Evolutionary conservation across 805 yeast species (phyloP).

Genomic region (Candida taoyuanica): DNA sequence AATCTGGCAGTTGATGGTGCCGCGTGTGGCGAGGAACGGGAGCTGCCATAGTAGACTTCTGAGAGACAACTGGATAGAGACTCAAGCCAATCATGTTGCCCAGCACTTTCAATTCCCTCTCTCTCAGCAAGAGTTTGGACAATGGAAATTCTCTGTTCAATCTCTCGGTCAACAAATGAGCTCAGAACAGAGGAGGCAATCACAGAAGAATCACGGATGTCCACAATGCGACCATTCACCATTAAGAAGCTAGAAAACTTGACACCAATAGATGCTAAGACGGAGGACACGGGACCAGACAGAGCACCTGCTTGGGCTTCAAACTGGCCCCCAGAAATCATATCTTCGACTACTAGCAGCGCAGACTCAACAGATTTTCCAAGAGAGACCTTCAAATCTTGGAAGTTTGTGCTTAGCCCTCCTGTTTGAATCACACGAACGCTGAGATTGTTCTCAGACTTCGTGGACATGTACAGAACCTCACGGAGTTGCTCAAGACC

Average conservation of each 20-base stretch:
- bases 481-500: constrained; percentile 42
- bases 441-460: constrained; percentile 30
- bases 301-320: constrained; percentile 6
- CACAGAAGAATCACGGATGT: constrained; percentile 26
- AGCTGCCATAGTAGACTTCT: constrained; percentile 36
- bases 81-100: constrained; percentile 42
- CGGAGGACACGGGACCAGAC: constrained; percentile 7
- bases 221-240: constrained; percentile 51
- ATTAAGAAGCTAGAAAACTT: constrained; percentile 38
- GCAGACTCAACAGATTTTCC: constrained; percentile 16
- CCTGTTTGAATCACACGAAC: constrained; percentile 34
- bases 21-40: constrained; percentile 26
- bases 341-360: constrained; percentile 10
- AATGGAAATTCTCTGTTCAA: constrained; percentile 38
- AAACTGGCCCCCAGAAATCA: constrained; percentile 13
- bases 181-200: constrained; percentile 30
- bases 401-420: constrained; percentile 17
- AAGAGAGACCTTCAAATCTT: constrained; percentile 16
- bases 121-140: constrained; percentile 20
- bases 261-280: constrained; percentile 31
- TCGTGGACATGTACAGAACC: constrained; percentile 27
- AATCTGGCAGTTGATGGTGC: constrained; percentile 41
- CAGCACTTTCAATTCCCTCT: neutral
- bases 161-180: constrained; percentile 43
- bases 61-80: constrained; percentile 39